Base-by-base conservation (phyloP, 306 rosid species). In the Albizia julibrissin region DNA sequence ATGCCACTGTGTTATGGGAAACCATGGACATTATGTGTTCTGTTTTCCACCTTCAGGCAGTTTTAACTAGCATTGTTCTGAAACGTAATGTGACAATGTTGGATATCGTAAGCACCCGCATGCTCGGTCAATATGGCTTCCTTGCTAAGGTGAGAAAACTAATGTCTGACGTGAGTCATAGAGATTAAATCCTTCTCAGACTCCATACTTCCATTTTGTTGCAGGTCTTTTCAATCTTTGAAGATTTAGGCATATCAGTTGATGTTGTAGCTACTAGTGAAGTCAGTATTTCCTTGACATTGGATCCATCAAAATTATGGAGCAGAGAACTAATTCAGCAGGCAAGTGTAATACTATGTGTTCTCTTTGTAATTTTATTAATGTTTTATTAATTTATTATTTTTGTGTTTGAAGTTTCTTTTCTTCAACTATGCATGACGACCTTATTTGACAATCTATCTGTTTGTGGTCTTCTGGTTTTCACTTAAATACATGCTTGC, bases 91-190 rank as follows among this genome's bases (percentile, higher is more conserved):
- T 95, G 74, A 93, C 97, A 75, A 93, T 91, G 98, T 88, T 95
- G 94, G 98, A 95, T 93, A 95, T 95, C 50, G 98, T 85, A 58
- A 95, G 97, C 90, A 93, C 98, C 59, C 94, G 98, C 78, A 95
- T 95, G 98, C 98, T 95, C 59, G 98, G 98, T 69, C 97, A 91
- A 86, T 90, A 7, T 82, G 98, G 98, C 66, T 95, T 95, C 86
- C 98, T 93, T 85, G 98, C 98, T 67, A 95, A 89, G 92, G 98
- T 93, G 83, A 87, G 93, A 84, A 86, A 70, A 47, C 72, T 73
- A 69, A 85, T 3, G 50, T 31, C 76, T 21, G 52, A 16, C 11
- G 59, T 54, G 40, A 76, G 61, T 62, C 14, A 42, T 21, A 5
- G 75, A 62, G 62, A 80, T 27, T 64, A 50, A 76, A 77, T 72